Conservation (phyloP, 1,139 yeast species). For the Kodamaea derodonti region DNA sequence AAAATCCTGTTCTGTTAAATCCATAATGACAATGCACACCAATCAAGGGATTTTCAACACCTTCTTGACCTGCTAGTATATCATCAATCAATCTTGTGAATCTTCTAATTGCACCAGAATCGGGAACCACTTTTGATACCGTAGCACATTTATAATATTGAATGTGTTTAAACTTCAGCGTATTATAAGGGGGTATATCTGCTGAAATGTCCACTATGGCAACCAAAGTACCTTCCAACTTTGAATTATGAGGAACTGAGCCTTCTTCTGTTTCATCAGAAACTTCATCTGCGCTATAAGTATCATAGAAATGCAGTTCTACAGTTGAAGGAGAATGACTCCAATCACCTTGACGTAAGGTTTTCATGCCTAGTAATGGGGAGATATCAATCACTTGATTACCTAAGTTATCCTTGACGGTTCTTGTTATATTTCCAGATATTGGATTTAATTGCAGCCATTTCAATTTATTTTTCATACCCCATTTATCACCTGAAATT, state of each 20-base stretch:
- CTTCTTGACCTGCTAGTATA: slow-evolving; percentile 27
- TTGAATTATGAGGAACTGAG: neutral
- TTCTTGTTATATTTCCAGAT: slow-evolving; percentile 41
- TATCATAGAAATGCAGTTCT: slow-evolving; percentile 42
- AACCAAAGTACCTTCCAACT: slow-evolving; percentile 35
- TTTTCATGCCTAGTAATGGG: slow-evolving; percentile 69
- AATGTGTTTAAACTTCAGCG: slow-evolving; percentile 49
- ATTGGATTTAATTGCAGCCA: slow-evolving; percentile 60
- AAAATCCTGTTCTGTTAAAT: slow-evolving; percentile 73
- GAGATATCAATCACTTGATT: slow-evolving; percentile 26
- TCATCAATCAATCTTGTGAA: slow-evolving; percentile 55
- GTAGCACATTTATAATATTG: slow-evolving; percentile 71
- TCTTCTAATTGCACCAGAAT: slow-evolving; percentile 52
- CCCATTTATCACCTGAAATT: slow-evolving; percentile 71
- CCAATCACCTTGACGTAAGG: slow-evolving; percentile 61
- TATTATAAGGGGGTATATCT: slow-evolving; percentile 73
- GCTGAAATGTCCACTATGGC: slow-evolving; percentile 73
- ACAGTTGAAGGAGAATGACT: slow-evolving; percentile 56
- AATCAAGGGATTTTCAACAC: slow-evolving; percentile 33
- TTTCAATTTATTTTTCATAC: slow-evolving; percentile 68
- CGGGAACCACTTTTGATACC: slow-evolving; percentile 75
- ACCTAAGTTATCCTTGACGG: slow-evolving; percentile 10
- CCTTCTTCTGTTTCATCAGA: neutral
- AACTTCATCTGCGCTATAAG: slow-evolving; percentile 20
- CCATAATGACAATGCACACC: slow-evolving; percentile 84